Base-by-base conservation (phyloP, 2,329 filamentous ascomycete genomes). In the Magnaporthiopsis incrustans region DNA sequence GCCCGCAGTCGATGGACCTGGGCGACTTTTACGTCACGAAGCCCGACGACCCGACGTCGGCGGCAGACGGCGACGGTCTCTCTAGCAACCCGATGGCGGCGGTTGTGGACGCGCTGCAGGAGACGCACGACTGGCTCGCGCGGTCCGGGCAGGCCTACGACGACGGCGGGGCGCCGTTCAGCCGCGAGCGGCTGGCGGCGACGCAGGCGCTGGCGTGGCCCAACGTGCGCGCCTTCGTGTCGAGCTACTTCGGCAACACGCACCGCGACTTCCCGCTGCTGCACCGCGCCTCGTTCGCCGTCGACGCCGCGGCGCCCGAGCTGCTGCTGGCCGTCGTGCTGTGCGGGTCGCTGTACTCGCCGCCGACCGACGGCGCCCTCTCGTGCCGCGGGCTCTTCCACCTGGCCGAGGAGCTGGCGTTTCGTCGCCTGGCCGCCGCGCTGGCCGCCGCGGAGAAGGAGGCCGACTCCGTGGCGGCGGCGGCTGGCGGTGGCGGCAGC, bases 181-280 rank as follows among this genome's bases (percentile, higher is more conserved):
- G 22, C 22, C 27, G 44, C 32, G 56, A 22, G 30, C 27, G 18
- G 30, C 22, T 44, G 53, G 61, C 53, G 32, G 70, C 70, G 53
- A 60, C 66, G 64, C 11, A 60, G 27, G 38, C 57, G 32, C 63
- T 67, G 22, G 68, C 71, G 3, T 56, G 33, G 2, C 65, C 62
- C 3, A 70, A 68, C 64, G 62, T 69, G 26, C 66, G 65, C 22
- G 27, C 44, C 11, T 71, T 71, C 57, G 64, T 69, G 3, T 58
- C 66, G 1, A 65, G 66, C n/a, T 72, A 69, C 65, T 73, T 71
- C 65, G 69, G 68, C 11, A 64, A 69, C 30, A 70, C 67, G 38
- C 71, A 73, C 60, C 64, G 62, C 12, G 69, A 73, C 65, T 69
- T 73, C 14, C 71, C 72, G 27, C 62, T 73, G 25, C 32, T 71